Evolutionary conservation across 2,329 filamentous ascomycete species (phyloP).

Genomic region (Trichoderma asperellum): DNA sequence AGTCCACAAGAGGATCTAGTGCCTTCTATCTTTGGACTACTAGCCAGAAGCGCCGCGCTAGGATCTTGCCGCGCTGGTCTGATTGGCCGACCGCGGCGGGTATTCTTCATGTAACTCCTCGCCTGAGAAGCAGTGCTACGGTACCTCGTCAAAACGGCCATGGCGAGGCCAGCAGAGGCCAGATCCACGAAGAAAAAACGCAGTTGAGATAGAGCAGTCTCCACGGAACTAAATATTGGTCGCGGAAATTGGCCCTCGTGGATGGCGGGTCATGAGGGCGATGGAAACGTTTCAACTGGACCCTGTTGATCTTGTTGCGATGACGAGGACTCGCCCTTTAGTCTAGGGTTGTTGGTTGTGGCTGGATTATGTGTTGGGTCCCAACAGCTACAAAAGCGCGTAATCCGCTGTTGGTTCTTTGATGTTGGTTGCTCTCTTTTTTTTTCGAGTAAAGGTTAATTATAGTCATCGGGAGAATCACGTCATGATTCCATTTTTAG

Average conservation of each 20-base stretch:
- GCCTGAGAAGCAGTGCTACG: background rate
- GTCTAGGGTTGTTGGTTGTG: background rate
- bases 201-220: background rate
- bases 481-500: slow-evolving; percentile 20
- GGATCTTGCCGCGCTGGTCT: slow-evolving; percentile 29
- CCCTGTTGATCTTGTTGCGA: background rate
- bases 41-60: slow-evolving; percentile 24
- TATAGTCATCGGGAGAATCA: slow-evolving; percentile 13
- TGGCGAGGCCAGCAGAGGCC: slow-evolving; percentile 14
- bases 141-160: slow-evolving; percentile 11
- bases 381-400: slow-evolving; percentile 27
- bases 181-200: background rate
- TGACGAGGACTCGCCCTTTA: background rate
- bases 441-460: background rate
- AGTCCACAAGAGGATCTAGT: background rate
- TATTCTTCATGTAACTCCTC: slow-evolving; percentile 2
- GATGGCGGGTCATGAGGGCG: slow-evolving; percentile 4
- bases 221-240: background rate
- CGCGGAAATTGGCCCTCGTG: slow-evolving; percentile 13
- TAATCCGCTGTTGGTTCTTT: slow-evolving; percentile 15
- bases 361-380: background rate
- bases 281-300: slow-evolving; percentile 21
- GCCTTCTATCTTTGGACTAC: slow-evolving; percentile 21
- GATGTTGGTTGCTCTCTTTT: background rate
- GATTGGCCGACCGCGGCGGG: slow-evolving; percentile 24